phyloP scores from a whole-genome alignment of 768 basidiomycete genomes.

The Mycena capillaripes region DNA sequence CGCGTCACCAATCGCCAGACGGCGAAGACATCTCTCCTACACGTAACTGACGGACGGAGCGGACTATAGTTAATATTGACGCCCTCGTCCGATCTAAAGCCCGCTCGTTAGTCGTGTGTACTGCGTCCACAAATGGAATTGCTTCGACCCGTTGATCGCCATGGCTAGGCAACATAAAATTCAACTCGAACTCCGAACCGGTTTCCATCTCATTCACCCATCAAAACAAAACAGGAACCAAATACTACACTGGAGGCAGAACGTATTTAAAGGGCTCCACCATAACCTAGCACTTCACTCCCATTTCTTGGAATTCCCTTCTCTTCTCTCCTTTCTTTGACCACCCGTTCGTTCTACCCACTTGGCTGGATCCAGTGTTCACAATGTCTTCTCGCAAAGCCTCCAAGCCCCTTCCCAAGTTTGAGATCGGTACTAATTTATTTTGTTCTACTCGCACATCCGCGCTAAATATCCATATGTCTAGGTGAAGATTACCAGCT shows the following conservation, averaged over 20 bases:
- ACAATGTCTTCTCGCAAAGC: constrained; percentile 71
- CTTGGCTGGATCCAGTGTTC: constrained; percentile 60
- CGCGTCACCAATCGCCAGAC: constrained; percentile 5
- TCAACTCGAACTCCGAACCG: constrained; percentile 2
- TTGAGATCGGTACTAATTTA: constrained; percentile 71
- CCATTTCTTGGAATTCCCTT: constrained; percentile 47
- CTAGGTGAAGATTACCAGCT: constrained; percentile 82
- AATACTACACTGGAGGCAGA: neutral
- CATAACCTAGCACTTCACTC: constrained; percentile 37
- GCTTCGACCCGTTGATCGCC: constrained; percentile 17
- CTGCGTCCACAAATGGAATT: neutral
- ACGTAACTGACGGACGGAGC: constrained; percentile 13
- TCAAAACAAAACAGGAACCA: constrained; percentile 18
- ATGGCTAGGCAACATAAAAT: constrained; percentile 11
- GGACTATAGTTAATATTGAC: neutral
- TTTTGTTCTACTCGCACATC: constrained; percentile 22
- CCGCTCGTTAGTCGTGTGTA: neutral
- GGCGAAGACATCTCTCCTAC: neutral
- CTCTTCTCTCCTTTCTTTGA: constrained; percentile 41
- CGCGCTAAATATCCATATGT: neutral
- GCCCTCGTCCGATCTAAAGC: neutral
- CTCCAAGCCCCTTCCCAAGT: constrained; percentile 78
- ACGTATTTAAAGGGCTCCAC: constrained; percentile 13
- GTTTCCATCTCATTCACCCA: constrained; percentile 29
- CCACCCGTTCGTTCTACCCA: constrained; percentile 41